Evolutionary conservation across 2,329 filamentous ascomycete genomes (phyloP), one percentile per base, ranked within the genome.

Genomic region (Fusarium sp.): DNA sequence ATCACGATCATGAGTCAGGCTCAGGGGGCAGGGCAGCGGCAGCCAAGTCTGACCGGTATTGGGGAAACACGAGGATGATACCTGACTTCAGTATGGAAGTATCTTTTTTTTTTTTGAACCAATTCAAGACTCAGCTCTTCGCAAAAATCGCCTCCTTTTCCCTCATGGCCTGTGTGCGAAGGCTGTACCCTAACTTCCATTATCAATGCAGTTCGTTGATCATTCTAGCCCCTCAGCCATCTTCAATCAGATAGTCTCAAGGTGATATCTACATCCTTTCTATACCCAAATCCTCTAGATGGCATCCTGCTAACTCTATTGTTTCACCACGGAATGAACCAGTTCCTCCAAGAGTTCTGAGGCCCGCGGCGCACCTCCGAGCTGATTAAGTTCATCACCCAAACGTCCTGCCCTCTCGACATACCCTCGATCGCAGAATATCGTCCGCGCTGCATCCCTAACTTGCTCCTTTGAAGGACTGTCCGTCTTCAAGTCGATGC

Each of bases 401-500:
- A 74, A 38, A 4, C 44, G 45, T 3, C 52, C 63, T 4, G 69
- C 73, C 21, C 58, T 69, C 17, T 61, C 46, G n/a, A 13, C 31
- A 37, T 69, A 74, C 2, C 54, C 53, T 1, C 36, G 14, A 10
- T 72, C 66, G 1, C 41, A 50, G n/a, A 76, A 48, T 35, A 76
- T 70, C 11, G 19, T 43, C 23, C 60, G 58, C 4, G 68, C 69
- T 0, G 73, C 73, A 5, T 43, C 33, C 37, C 56, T 51, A 15
- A 76, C 66, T 37, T 71, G 63, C 5, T 59, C 47, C 1, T 49
- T 66, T 2, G 69, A 69, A 1, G 75, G 75, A 3, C 41, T 74
- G 14, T 76, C 73, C 9, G 75, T 76, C 61, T 71, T 72, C 4
- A 76, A 57, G 31, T 76, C 75, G n/a, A 76, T 71, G 0, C 75